Conservation (phyloP, 345 rosid species). For the Gossypium turneri region DNA sequence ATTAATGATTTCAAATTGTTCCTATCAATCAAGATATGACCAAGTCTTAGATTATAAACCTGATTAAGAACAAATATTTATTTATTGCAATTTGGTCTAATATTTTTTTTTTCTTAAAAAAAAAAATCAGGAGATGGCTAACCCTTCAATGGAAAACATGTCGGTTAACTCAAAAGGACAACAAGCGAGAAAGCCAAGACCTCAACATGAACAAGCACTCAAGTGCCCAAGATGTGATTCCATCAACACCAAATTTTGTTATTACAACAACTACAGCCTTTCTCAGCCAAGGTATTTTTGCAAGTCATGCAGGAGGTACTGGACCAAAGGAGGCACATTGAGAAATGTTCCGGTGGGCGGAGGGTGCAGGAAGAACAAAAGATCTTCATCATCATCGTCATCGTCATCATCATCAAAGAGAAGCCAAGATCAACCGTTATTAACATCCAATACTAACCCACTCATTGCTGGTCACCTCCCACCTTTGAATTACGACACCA, state of each 20-base stretch:
- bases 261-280: constrained; percentile 87
- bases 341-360: constrained; percentile 86
- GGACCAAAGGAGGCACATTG: constrained; percentile 86
- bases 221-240: constrained; percentile 79
- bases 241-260: constrained; percentile 81
- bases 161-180: constrained; percentile 50
- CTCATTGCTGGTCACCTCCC: constrained; percentile 34
- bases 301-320: constrained; percentile 79
- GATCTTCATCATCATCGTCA: constrained; percentile 29
- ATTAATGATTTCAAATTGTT: background rate
- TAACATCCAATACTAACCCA: constrained; percentile 30
- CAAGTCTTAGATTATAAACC: background rate
- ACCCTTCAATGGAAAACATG: constrained; percentile 61
- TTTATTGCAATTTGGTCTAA: background rate
- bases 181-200: constrained; percentile 57
- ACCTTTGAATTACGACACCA: constrained; percentile 47
- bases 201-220: constrained; percentile 59
- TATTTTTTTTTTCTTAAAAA: background rate
- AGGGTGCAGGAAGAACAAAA: constrained; percentile 71
- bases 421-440: constrained; percentile 37
- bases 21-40: background rate
- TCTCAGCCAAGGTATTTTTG: constrained; percentile 84
- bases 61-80: background rate
- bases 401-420: constrained; percentile 37
- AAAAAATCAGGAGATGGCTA: constrained; percentile 44